A percentile compares a stretch with the other conserved stretches of the same genome.
Conservation (phyloP, 1,284 basidiomycete genomes). For the Heterobasidion annosum region DNA sequence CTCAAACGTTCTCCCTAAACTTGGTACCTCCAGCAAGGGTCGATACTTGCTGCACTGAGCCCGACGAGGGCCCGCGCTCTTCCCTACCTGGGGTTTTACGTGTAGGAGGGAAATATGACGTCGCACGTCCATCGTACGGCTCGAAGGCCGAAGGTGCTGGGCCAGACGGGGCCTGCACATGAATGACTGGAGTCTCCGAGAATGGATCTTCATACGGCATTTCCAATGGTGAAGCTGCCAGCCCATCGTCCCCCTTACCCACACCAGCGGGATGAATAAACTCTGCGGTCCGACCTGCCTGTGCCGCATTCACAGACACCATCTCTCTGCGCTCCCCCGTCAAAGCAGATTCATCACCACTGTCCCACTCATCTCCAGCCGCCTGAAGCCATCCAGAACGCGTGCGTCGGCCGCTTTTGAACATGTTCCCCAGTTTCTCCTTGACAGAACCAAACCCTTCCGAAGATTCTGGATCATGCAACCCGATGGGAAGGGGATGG, state of each 20-base stretch:
- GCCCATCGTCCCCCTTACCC: neutral
- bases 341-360: conserved; percentile 8
- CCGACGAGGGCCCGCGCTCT: conserved; percentile 1
- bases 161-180: neutral
- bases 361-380: conserved; percentile 11
- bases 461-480: conserved; percentile 4
- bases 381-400: conserved; percentile 11
- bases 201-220: neutral
- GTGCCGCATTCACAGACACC: neutral
- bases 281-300: neutral
- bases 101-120: neutral
- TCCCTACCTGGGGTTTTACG: neutral
- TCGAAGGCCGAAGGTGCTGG: neutral
- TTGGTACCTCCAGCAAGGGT: conserved; percentile 10
- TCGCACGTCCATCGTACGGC: neutral
- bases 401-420: conserved; percentile 8
- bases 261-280: neutral
- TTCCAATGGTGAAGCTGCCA: neutral
- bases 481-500: conserved; percentile 12
- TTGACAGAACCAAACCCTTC: conserved; percentile 3
- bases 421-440: conserved; percentile 12
- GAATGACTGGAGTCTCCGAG: neutral
- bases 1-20: conserved; percentile 7
- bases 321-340: neutral
- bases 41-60: conserved; percentile 4